Conservation (phyloP, 306 rosid genomes). For the Trifolium pratense region DNA sequence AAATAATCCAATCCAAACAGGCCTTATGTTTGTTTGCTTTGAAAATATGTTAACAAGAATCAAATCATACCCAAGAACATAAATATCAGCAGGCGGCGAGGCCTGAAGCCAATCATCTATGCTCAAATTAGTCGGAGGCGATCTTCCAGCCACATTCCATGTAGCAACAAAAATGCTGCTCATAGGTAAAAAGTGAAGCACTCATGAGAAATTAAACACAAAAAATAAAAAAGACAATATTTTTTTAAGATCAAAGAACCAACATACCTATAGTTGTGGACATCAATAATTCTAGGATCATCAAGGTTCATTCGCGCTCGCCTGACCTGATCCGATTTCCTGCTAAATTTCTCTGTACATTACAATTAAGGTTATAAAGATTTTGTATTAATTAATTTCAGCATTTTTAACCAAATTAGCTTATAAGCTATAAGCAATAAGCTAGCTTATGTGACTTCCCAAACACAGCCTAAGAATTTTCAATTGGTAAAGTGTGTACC, state of each 20-base stretch:
- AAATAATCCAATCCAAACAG: neutral
- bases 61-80: constrained; percentile 90
- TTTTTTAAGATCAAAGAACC: constrained; percentile 28
- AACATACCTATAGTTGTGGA: constrained; percentile 85
- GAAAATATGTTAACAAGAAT: constrained; percentile 1
- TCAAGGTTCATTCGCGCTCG: constrained; percentile 90
- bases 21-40: constrained; percentile 2
- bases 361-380: constrained; percentile 27
- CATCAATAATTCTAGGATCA: constrained; percentile 92
- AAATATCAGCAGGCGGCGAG: constrained; percentile 95
- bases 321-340: constrained; percentile 65
- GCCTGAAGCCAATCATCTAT: constrained; percentile 96
- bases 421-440: too few species aligned
- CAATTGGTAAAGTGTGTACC: constrained; percentile 51
- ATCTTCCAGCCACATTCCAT: constrained; percentile 99
- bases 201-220: constrained; percentile 38
- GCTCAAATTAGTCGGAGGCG: constrained; percentile 86
- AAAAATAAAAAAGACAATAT: constrained; percentile 30
- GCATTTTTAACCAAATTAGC: too few species aligned
- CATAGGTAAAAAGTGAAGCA: constrained; percentile 36
- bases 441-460: too few species aligned
- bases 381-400: constrained; percentile 1
- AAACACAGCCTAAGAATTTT: constrained; percentile 21
- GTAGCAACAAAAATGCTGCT: constrained; percentile 90
- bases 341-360: constrained; percentile 82